These are phyloP conservation scores for Ascochyta pisi DNA, from an alignment of 2,329 filamentous ascomycete species.

Conservation along the genomic window DNA sequence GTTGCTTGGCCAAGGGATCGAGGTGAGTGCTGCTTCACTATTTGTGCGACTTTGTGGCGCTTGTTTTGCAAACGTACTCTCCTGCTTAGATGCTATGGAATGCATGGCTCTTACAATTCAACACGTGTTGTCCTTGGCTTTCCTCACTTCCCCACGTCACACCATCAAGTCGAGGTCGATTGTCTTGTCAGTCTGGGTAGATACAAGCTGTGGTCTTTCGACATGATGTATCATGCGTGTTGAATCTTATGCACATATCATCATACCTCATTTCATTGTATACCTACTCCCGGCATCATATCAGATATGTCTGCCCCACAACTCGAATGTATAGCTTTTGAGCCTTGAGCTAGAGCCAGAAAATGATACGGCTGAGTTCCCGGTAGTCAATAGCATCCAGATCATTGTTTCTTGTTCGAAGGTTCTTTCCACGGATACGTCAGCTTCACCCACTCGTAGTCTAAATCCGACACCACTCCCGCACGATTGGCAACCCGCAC, in stretches of 20 bases:
- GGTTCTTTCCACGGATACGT: conserved; percentile 1
- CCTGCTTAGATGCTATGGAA: neutral
- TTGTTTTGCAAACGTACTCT: neutral
- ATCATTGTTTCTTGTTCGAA: neutral
- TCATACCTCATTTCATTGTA: neutral
- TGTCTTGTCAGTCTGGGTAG: neutral
- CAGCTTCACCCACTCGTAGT: conserved; percentile 1
- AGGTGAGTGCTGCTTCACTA: neutral
- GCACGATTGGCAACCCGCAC: neutral
- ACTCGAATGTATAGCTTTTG: neutral
- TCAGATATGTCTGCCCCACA: neutral
- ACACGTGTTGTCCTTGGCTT: neutral
- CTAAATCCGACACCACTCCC: neutral
- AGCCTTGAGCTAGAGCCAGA: neutral
- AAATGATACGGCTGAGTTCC: neutral
- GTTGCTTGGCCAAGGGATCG: too few relatives aligned
- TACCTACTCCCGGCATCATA: neutral
- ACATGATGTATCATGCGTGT: neutral
- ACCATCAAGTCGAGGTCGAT: too few relatives aligned
- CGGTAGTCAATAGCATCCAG: neutral
- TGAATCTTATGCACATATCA: neutral
- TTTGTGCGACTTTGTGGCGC: neutral
- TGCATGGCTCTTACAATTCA: neutral
- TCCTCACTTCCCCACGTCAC: neutral
- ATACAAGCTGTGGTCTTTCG: neutral